These are phyloP conservation scores for Leucaena leucocephala DNA, from an alignment of 306 rosid genomes.

Conservation along the genomic window DNA sequence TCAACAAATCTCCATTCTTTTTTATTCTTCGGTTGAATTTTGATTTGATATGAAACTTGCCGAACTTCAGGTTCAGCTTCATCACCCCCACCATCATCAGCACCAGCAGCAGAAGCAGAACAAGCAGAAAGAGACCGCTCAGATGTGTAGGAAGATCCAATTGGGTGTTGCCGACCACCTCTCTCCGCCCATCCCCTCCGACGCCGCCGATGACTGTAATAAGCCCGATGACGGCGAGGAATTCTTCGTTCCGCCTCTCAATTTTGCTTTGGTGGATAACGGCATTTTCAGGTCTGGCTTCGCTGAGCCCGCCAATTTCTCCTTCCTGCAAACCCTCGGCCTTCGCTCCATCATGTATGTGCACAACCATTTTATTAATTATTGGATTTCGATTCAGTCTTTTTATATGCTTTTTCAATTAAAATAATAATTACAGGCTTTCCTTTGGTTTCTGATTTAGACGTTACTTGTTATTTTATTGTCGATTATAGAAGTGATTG, in stretches of 20 bases:
- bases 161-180: slow-evolving; percentile 27
- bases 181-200: not conserved
- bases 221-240: slow-evolving; percentile 40
- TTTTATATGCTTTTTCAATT: not conserved
- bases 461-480: not conserved
- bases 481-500: not conserved
- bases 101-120: not conserved
- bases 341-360: slow-evolving; percentile 74
- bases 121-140: not conserved
- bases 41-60: slow-evolving; percentile 56
- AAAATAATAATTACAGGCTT: not conserved
- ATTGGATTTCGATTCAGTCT: not conserved
- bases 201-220: not conserved
- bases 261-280: slow-evolving; percentile 67
- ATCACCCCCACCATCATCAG: not conserved
- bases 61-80: slow-evolving; percentile 8
- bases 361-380: too few species aligned
- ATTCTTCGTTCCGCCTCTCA: slow-evolving; percentile 65
- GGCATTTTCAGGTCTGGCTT: slow-evolving; percentile 78
- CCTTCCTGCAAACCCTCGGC: slow-evolving; percentile 65
- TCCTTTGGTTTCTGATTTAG: not conserved
- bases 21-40: not conserved
- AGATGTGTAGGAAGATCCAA: slow-evolving; percentile 49
- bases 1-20: not conserved
- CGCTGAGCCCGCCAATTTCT: slow-evolving; percentile 64